Base-by-base conservation (phyloP, 306 rosid species). In the Medicago arabica region DNA sequence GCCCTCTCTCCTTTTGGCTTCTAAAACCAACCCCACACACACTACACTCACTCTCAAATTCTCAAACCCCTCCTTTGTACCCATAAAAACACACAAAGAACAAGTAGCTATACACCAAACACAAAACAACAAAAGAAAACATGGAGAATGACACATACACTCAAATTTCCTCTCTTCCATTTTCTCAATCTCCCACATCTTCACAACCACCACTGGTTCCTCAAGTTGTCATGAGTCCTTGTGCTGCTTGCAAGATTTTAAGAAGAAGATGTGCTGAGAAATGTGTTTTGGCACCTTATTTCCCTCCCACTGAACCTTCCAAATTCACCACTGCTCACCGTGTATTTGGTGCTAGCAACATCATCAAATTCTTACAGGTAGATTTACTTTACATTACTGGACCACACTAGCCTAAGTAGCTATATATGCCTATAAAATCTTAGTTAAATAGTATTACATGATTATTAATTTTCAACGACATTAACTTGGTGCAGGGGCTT, bases 341-440 rank as follows among this genome's bases (percentile, higher is more conserved):
- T 4, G 98, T 94, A 51, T 94, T 91, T 46, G 98, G 98, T 10
- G 97, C 98, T 1, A 94, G 98, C 81, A 94, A 94, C 77, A 91
- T 94, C 89, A 94, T 91, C 87, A 94, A 94, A 85, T 86, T 89
- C 85, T 82, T 94, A 76, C 98, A 94, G 98, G 98, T 93, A 69
- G 31, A 3, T 28, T 28, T 28, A 28, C 31, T 28, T 28, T 28
- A 28, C 31, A 28, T 28, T 28, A 3, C 31, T n/a, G 69, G 49
- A 16, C 69, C 47, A 62, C 46, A 63, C 46, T 36, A 63, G 7
- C 38, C 16, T 6, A 63, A 3, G 11, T n/a, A 63, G 23, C 40
- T 38, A 63, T 63, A 63, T 63, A 16, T 9, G 11, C 69, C 28
- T 63, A 8, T 7, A 63, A 36, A 38, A 36, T 36, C 47, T 61